phyloP scores from a whole-genome alignment of 75 land plant species.

The Pinus albicaulis region DNA sequence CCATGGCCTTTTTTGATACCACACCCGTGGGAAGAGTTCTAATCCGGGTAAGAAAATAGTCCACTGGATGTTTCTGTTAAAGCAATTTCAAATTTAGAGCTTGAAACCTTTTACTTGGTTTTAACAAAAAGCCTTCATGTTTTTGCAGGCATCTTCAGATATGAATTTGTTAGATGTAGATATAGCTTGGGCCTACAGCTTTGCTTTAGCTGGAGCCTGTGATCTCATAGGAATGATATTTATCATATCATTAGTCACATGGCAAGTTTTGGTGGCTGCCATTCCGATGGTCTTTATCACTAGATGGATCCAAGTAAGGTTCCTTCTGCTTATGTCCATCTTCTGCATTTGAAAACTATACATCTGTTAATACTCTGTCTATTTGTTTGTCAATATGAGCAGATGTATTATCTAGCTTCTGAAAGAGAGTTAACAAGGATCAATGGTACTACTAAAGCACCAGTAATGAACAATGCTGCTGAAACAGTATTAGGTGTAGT shows the following conservation, averaged over 20 bases:
- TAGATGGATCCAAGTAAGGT: slow-evolving; percentile 66
- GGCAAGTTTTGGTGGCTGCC: slow-evolving; percentile 71
- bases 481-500: slow-evolving; percentile 75
- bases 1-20: slow-evolving; percentile 83
- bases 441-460: slow-evolving; percentile 86
- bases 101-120: background rate
- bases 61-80: background rate
- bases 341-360: background rate
- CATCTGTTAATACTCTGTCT: background rate
- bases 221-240: slow-evolving; percentile 44
- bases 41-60: slow-evolving; percentile 57
- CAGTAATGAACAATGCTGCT: slow-evolving; percentile 66
- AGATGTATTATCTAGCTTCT: slow-evolving; percentile 68
- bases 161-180: slow-evolving; percentile 69
- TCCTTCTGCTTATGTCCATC: slow-evolving; percentile 8
- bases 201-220: slow-evolving; percentile 25
- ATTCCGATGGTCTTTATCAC: slow-evolving; percentile 43
- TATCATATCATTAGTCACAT: slow-evolving; percentile 69
- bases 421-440: slow-evolving; percentile 75
- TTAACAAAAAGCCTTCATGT: background rate
- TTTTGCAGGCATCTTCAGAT: slow-evolving; percentile 69
- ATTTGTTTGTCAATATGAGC: background rate
- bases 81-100: background rate
- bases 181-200: slow-evolving; percentile 44
- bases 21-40: slow-evolving; percentile 81